Conservation (phyloP, 805 yeast genomes). For the Wickerhamiella kazuoi region DNA sequence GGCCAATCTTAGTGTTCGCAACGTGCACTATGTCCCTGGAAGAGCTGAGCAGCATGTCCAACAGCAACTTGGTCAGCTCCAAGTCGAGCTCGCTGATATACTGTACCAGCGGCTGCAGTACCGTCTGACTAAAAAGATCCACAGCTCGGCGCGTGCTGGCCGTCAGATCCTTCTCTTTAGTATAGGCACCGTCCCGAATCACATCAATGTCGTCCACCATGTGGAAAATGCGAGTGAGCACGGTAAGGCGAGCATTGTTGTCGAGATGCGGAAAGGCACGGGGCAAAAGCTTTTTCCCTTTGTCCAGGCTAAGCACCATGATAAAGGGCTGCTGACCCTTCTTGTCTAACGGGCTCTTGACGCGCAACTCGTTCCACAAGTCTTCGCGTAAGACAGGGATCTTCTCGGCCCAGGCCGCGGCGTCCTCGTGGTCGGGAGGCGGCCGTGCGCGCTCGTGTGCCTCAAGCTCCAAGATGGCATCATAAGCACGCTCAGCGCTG, state of each 20-base stretch:
- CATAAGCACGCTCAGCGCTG: constrained; percentile 61
- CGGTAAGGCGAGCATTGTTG: constrained; percentile 57
- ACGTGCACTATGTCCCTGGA: constrained; percentile 38
- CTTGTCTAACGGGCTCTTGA: constrained; percentile 19
- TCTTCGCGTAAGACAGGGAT: constrained; percentile 19
- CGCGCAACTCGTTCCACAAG: constrained; percentile 65
- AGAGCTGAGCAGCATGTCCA: constrained; percentile 51
- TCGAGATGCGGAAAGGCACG: constrained; percentile 71
- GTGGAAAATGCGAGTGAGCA: constrained; percentile 61
- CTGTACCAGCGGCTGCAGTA: constrained; percentile 67
- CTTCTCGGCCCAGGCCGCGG: constrained; percentile 19
- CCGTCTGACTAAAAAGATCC: constrained; percentile 63
- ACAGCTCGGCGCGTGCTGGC: constrained; percentile 38
- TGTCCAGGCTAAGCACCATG: constrained; percentile 64
- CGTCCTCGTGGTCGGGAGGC: constrained; percentile 18
- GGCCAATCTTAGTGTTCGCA: constrained; percentile 54
- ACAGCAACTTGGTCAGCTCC: constrained; percentile 58
- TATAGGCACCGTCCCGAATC: constrained; percentile 60
- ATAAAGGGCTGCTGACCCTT: constrained; percentile 49
- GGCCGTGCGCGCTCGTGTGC: constrained; percentile 47
- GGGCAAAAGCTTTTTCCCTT: constrained; percentile 76
- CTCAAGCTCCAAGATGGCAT: constrained; percentile 62
- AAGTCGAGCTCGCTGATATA: constrained; percentile 68
- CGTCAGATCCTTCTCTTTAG: constrained; percentile 18
- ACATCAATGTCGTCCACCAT: constrained; percentile 67